These are phyloP conservation scores for Tolypocladium endophyticum DNA, from an alignment of 2,329 filamentous ascomycete species.

Conservation along the genomic window DNA sequence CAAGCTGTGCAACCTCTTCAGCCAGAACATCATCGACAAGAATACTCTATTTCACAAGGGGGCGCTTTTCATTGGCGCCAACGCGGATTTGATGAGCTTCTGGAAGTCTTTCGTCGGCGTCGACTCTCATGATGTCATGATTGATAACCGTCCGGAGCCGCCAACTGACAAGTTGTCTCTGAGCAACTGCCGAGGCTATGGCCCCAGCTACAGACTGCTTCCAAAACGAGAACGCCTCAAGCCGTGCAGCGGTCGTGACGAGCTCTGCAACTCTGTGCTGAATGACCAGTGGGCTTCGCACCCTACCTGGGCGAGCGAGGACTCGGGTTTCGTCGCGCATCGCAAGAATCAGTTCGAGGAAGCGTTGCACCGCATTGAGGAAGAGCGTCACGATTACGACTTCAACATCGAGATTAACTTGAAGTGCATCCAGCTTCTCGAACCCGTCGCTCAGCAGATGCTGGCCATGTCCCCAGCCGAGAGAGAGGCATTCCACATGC, in stretches of 20 bases:
- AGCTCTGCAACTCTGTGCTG: constrained; percentile 83
- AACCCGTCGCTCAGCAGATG: constrained; percentile 88
- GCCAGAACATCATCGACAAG: constrained; percentile 82
- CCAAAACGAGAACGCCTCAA: constrained; percentile 86
- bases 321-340: constrained; percentile 94
- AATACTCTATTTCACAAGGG: constrained; percentile 75
- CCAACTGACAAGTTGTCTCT: constrained; percentile 79
- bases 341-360: constrained; percentile 95
- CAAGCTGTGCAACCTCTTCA: constrained; percentile 93
- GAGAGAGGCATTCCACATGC: constrained; percentile 65
- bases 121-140: constrained; percentile 63
- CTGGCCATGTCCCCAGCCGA: constrained; percentile 67
- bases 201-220: constrained; percentile 86
- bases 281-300: constrained; percentile 99
- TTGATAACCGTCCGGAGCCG: constrained; percentile 67
- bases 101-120: constrained; percentile 79
- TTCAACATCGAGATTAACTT: constrained; percentile 94
- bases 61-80: constrained; percentile 75
- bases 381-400: constrained; percentile 97
- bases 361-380: constrained; percentile 88
- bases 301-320: constrained; percentile 96
- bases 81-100: constrained; percentile 77
- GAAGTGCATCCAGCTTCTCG: constrained; percentile 90
- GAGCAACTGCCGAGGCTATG: constrained; percentile 90
- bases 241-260: constrained; percentile 85